Evolutionary conservation across 2,329 filamentous ascomycete species (phyloP).

Genomic region (Ophiostoma piceae): DNA sequence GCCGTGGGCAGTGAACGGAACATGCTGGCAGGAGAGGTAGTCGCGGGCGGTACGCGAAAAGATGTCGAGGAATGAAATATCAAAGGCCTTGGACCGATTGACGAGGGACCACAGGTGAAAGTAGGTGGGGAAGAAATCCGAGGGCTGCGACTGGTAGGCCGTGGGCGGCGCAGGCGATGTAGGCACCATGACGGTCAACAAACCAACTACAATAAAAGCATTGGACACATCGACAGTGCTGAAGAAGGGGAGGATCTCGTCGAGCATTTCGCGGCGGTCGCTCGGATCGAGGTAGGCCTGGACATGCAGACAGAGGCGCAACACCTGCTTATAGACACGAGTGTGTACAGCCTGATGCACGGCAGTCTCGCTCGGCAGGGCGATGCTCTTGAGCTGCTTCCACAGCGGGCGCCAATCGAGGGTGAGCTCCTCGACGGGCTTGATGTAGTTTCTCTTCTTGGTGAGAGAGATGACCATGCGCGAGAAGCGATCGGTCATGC

Average conservation of each 20-base stretch:
- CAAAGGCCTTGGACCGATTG: slow-evolving; percentile 80
- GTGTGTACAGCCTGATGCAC: slow-evolving; percentile 53
- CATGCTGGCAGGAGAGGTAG: slow-evolving; percentile 65
- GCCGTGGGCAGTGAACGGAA: slow-evolving; percentile 78
- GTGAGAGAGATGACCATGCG: slow-evolving; percentile 95
- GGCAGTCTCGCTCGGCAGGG: slow-evolving; percentile 78
- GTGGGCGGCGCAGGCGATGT: slow-evolving; percentile 70
- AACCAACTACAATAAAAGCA: slow-evolving; percentile 84
- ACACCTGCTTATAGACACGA: slow-evolving; percentile 59
- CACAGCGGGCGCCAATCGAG: slow-evolving; percentile 92
- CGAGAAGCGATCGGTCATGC: slow-evolving; percentile 80
- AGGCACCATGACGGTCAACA: slow-evolving; percentile 82
- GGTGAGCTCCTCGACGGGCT: slow-evolving; percentile 79
- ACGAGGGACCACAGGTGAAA: slow-evolving; percentile 96
- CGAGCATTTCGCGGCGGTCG: slow-evolving; percentile 74
- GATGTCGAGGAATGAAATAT: slow-evolving; percentile 82
- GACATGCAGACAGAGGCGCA: slow-evolving; percentile 84
- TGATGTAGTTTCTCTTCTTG: slow-evolving; percentile 95
- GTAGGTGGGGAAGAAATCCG: slow-evolving; percentile 84
- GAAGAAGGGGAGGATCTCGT: slow-evolving; percentile 80
- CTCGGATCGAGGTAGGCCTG: slow-evolving; percentile 89
- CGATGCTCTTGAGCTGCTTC: slow-evolving; percentile 85
- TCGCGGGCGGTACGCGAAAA: slow-evolving; percentile 84
- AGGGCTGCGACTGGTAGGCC: slow-evolving; percentile 71
- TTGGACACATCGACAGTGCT: slow-evolving; percentile 88